Evolutionary conservation across 2,329 filamentous ascomycete genomes (phyloP).

Genomic region (Phialocephala sp.): DNA sequence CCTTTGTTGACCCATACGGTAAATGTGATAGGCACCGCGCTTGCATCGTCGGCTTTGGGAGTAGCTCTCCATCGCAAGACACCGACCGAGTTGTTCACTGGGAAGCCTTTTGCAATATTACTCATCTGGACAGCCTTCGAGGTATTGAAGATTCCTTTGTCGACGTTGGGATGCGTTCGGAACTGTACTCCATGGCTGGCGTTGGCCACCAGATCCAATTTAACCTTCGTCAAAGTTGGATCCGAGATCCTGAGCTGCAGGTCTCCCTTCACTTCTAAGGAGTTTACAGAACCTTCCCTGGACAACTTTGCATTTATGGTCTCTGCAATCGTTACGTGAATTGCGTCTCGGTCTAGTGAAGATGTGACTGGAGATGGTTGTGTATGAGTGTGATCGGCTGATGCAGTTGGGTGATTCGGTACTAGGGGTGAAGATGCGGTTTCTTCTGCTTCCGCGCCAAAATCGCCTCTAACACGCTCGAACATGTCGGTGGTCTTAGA

Average conservation of each 20-base stretch:
- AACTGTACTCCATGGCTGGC: conserved; percentile 87
- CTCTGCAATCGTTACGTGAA: conserved; percentile 88
- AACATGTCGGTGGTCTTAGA: conserved; percentile 98
- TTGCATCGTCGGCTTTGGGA: conserved; percentile 79
- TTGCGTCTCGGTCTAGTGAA: conserved; percentile 78
- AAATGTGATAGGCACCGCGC: conserved; percentile 89
- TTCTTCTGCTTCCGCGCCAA: conserved; percentile 86
- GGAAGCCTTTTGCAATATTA: conserved; percentile 87
- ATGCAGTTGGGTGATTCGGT: conserved; percentile 53
- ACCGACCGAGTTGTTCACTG: conserved; percentile 89
- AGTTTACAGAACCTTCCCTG: conserved; percentile 84
- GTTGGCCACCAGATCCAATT: conserved; percentile 78
- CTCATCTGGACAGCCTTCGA: conserved; percentile 88
- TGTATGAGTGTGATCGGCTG: conserved; percentile 55
- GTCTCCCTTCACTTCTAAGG: conserved; percentile 89
- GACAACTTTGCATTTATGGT: conserved; percentile 89
- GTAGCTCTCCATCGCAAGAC: conserved; percentile 92
- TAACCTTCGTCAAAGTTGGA: conserved; percentile 87
- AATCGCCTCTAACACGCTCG: conserved; percentile 89
- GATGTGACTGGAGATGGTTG: conserved; percentile 64
- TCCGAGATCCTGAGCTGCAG: conserved; percentile 90
- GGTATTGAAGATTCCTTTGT: conserved; percentile 84
- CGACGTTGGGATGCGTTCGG: conserved; percentile 95
- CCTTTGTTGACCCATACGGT: conserved; percentile 97
- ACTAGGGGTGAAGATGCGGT: conserved; percentile 68